phyloP scores from a whole-genome alignment of 2,329 filamentous ascomycete species.

The Pseudocercospora fuligena region DNA sequence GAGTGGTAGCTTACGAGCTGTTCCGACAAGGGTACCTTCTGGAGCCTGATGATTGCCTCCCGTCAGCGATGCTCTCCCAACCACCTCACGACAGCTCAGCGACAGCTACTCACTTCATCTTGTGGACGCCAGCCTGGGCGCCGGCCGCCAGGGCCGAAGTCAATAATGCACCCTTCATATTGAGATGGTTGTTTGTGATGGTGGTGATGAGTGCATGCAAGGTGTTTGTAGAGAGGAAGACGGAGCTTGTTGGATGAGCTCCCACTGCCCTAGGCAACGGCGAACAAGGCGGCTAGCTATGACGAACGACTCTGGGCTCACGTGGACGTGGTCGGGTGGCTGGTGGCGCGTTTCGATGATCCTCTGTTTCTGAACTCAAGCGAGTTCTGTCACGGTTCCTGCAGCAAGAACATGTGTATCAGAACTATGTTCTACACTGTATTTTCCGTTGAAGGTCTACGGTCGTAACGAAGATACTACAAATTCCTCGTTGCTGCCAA shows the following conservation, averaged over 20 bases:
- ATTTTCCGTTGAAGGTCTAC: not conserved
- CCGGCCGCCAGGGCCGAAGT: conserved; percentile 74
- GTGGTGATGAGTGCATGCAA: conserved; percentile 9
- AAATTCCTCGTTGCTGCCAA: not conserved
- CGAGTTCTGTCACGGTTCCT: not conserved
- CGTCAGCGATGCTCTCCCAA: conserved; percentile 22
- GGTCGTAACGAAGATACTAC: not conserved
- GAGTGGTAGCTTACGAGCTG: conserved; percentile 73
- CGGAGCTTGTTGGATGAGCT: conserved; percentile 2
- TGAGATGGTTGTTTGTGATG: conserved; percentile 23
- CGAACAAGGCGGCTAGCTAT: not conserved
- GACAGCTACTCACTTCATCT: conserved; percentile 59
- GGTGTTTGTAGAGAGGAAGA: conserved; percentile 14
- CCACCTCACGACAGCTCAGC: not conserved
- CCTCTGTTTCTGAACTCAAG: not conserved
- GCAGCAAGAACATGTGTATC: not conserved
- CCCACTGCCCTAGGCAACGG: not conserved
- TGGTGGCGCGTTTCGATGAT: conserved; percentile 3
- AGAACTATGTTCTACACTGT: not conserved
- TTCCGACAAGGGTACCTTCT: conserved; percentile 91
- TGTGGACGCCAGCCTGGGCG: conserved; percentile 76
- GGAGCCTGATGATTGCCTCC: conserved; percentile 50
- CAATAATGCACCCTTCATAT: conserved; percentile 86
- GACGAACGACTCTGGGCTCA: not conserved
- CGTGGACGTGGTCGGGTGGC: not conserved